Evolutionary conservation across 257 asterid genomes (phyloP), one percentile per base, ranked within the genome.

Genomic region (Linderniella brevidens): DNA sequence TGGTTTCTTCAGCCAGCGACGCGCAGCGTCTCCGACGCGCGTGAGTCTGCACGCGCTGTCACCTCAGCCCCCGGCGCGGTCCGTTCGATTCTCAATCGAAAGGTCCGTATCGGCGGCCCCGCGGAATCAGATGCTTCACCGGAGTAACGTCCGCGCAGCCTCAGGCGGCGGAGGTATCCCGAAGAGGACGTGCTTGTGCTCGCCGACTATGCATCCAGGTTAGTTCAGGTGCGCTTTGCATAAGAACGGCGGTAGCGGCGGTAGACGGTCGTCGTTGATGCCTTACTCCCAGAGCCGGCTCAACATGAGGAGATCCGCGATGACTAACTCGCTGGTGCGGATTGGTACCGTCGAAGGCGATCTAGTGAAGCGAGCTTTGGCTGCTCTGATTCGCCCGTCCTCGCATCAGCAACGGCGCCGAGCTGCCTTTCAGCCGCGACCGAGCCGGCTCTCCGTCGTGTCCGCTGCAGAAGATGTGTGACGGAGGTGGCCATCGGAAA

Each of bases 201-300:
- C 97, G 13, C 97, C 97, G 0, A 75, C 97, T 35, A 57, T 75
- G 29, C 97, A 87, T 64, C 88, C 93, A 7, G 97, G 97, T 11
- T 87, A 95, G 52, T 87, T 87, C 46, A 66, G 97, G 40, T 87
- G 97, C 36, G 80, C 95, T 20, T 17, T 82, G 72, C 97, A 87
- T 55, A 82, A 76, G 64, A 76, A 70, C 51, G 57, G 63, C 54
- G 68, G 51, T 13, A 41, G 73, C 25, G 68, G 54, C 51, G 50
- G 53, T 0, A 65, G 44, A 25, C 64, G 57, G 40, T 64, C 60
- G 16, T 46, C 43, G 4, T 56, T 64, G 29, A 14, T 57, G 1
- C 25, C 55, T 4, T 66, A 51, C 67, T 66, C 68, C 45, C 72
- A 68, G 36, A 52, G 58, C 19, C 48, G 65, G 45, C 35, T 61